Conservation (phyloP, 345 rosid species). For the Psidium guajava region DNA sequence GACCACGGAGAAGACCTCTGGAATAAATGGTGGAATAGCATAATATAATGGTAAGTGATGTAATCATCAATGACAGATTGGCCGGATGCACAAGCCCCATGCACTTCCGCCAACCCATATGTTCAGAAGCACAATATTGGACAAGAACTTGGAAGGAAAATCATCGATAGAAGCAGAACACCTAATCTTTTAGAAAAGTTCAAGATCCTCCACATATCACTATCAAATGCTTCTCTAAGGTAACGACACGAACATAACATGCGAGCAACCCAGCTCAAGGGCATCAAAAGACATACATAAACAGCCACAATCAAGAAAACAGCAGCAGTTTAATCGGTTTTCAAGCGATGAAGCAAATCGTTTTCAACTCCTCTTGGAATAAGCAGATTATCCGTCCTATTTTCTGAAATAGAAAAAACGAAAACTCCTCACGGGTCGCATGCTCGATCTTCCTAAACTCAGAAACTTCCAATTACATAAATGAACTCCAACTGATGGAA, state of each 20-base stretch:
- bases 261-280: background rate
- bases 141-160: background rate
- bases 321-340: background rate
- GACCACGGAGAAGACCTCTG: background rate
- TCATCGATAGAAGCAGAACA: background rate
- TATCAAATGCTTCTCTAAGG: background rate
- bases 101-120: background rate
- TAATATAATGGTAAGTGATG: background rate
- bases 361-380: background rate
- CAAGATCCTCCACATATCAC: background rate
- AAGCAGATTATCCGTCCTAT: background rate
- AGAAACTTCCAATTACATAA: background rate
- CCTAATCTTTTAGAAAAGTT: background rate
- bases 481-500: background rate
- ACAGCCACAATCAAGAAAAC: background rate
- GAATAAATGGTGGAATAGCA: background rate
- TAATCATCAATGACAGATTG: background rate
- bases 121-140: background rate
- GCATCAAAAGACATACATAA: background rate
- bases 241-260: background rate
- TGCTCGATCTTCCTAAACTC: background rate
- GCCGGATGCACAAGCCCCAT: background rate
- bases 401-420: background rate
- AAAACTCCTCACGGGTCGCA: background rate
- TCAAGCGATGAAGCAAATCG: background rate